phyloP scores from a whole-genome alignment of 495 filamentous ascomycete genomes.

The Mytilinidion resinicola region DNA sequence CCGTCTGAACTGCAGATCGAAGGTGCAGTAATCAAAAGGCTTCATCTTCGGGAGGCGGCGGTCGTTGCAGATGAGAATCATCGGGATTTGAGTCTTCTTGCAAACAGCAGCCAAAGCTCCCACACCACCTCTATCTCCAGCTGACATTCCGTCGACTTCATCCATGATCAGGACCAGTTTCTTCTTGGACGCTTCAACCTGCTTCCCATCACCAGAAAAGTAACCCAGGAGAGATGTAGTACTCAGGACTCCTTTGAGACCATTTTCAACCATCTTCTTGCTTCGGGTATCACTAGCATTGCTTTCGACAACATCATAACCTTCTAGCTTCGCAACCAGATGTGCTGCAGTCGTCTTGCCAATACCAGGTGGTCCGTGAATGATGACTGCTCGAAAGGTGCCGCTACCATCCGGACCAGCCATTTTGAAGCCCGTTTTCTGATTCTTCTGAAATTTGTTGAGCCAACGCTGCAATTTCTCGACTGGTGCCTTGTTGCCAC shows the following conservation, averaged over 20 bases:
- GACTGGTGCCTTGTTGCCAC: constrained; percentile 86
- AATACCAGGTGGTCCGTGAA: constrained; percentile 92
- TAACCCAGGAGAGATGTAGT: constrained; percentile 89
- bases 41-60: constrained; percentile 92
- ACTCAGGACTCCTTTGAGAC: constrained; percentile 79
- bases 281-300: constrained; percentile 97
- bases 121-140: constrained; percentile 92
- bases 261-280: constrained; percentile 90
- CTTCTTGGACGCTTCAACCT: constrained; percentile 73
- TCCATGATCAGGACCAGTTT: constrained; percentile 97
- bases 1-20: constrained; percentile 78
- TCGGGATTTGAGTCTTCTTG: constrained; percentile 88
- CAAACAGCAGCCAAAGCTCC: constrained; percentile 89
- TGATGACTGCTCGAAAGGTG: constrained; percentile 73
- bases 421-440: constrained; percentile 68
- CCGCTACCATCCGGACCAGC: constrained; percentile 77
- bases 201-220: constrained; percentile 78
- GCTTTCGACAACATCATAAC: constrained; percentile 87
- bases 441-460: constrained; percentile 66
- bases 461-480: constrained; percentile 89
- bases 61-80: constrained; percentile 98
- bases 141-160: constrained; percentile 98
- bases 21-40: constrained; percentile 81
- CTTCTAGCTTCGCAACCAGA: constrained; percentile 84
- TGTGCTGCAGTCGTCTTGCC: constrained; percentile 98